Evolutionary conservation across 225 moss, liverwort and hornwort genomes (phyloP).

Genomic region (Straminergon stramineum): DNA sequence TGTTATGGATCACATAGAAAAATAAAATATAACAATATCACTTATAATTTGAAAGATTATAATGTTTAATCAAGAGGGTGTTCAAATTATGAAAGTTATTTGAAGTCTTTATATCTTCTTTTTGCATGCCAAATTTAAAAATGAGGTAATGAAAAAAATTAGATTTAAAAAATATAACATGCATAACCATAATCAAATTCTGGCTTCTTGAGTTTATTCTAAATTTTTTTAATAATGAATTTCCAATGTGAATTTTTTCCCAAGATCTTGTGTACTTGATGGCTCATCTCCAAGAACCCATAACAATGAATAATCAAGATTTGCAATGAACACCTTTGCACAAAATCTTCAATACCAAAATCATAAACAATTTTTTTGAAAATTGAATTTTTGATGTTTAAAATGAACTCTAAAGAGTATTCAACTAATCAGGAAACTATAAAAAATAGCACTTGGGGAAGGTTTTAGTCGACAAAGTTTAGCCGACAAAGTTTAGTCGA

Average conservation of each 20-base stretch:
- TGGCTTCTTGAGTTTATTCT: rapidly evolving
- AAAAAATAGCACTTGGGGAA: neutral
- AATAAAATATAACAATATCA: neutral
- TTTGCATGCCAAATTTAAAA: neutral
- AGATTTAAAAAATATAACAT: neutral
- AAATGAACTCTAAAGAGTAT: neutral
- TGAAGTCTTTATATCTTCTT: neutral
- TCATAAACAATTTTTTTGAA: neutral
- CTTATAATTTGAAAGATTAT: neutral
- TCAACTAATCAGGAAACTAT: neutral
- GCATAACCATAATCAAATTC: rapidly evolving
- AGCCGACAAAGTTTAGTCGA: neutral
- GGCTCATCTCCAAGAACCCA: rapidly evolving
- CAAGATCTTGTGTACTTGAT: rapidly evolving
- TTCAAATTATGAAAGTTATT: neutral
- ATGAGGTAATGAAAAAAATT: neutral
- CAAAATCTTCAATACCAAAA: neutral
- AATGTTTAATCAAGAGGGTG: rapidly evolving
- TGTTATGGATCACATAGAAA: neutral
- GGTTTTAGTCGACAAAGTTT: neutral
- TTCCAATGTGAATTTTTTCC: rapidly evolving
- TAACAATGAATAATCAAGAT: neutral
- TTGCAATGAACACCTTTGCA: neutral
- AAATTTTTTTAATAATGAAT: neutral
- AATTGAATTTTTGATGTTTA: rapidly evolving